Base-by-base conservation (phyloP, 2,329 filamentous ascomycete species). In the Keithomyces neogunnii region DNA sequence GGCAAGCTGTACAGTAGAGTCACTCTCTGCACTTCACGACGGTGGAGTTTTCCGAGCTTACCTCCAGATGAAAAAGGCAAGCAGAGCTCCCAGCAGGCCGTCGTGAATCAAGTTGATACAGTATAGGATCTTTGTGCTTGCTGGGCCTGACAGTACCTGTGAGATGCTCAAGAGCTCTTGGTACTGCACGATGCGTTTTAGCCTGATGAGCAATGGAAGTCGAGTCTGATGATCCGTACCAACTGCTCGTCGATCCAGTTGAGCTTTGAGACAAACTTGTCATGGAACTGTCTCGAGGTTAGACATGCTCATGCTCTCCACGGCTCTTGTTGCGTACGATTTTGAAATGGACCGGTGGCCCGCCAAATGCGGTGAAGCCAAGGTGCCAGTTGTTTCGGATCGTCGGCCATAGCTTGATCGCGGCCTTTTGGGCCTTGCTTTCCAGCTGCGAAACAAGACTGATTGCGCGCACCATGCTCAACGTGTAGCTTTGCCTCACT, bases 111-210 rank as follows among this genome's bases (percentile, higher is more conserved):
- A 65, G 38, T 82, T 80, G 40, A 89, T 80, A 53, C 79, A 85
- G 54, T 86, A 88, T 0, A 80, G 62, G 79, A 89, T 85, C 61
- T 89, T 89, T 2, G 85, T 88, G 55, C 80, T 85, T 0, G 59
- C 85, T 0, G 85, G 86, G 0, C 85, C 85, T 0, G 81, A 82
- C 2, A 88, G 71, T 1, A 81, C 81, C 66, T 89, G 85, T 19
- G 76, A 80, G 45, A 89, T 68, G 30, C 81, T 83, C 63, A 89
- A 89, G 0, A 89, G 73, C 60, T 89, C 85, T 63, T 86, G 82
- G 64, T 84, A 88, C 81, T 85, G 45, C 3, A 7, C 4, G 11
- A 7, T 44, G 13, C 40, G 3, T 8, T 28, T 44, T 4, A 30
- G n/a, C 3, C 28, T 44, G 13, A 5, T 26, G 6, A 9, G 5